These are phyloP conservation scores for Knufia fluminis DNA, from an alignment of 2,329 filamentous ascomycete species.

Conservation along the genomic window DNA sequence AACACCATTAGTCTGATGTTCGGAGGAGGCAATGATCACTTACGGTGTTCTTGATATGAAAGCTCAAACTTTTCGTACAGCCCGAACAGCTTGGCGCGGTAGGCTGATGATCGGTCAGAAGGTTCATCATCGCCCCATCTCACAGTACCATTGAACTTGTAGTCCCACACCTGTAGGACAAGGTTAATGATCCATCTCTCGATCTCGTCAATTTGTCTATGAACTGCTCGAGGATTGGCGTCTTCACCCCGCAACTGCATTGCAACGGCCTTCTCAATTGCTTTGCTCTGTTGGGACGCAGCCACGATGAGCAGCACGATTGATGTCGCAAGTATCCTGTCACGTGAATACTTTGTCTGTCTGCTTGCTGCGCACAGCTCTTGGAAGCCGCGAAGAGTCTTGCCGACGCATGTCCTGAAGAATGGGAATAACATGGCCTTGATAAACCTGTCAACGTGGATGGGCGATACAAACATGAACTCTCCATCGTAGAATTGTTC, in stretches of 20 bases:
- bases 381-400: neutral
- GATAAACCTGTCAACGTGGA: slow-evolving; percentile 6
- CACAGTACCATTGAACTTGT: neutral
- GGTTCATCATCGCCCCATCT: slow-evolving; percentile 1
- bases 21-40: too few relatives aligned
- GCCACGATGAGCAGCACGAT: slow-evolving; percentile 5
- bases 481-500: neutral
- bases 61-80: slow-evolving; percentile 1
- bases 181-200: slow-evolving; percentile 5
- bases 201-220: slow-evolving; percentile 1
- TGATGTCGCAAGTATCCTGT: slow-evolving; percentile 5
- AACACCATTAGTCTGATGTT: too few relatives aligned
- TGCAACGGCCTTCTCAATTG: slow-evolving; percentile 6
- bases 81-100: slow-evolving; percentile 1
- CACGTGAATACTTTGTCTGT: neutral
- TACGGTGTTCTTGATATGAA: neutral
- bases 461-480: slow-evolving; percentile 6
- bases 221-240: neutral
- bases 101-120: neutral
- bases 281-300: slow-evolving; percentile 7
- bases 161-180: slow-evolving; percentile 3
- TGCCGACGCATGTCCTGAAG: neutral
- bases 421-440: slow-evolving; percentile 5
- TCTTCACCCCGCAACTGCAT: neutral
- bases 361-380: neutral